phyloP scores from a whole-genome alignment of 139 green algal species.

The Tetradesmus lagerheimii region DNA sequence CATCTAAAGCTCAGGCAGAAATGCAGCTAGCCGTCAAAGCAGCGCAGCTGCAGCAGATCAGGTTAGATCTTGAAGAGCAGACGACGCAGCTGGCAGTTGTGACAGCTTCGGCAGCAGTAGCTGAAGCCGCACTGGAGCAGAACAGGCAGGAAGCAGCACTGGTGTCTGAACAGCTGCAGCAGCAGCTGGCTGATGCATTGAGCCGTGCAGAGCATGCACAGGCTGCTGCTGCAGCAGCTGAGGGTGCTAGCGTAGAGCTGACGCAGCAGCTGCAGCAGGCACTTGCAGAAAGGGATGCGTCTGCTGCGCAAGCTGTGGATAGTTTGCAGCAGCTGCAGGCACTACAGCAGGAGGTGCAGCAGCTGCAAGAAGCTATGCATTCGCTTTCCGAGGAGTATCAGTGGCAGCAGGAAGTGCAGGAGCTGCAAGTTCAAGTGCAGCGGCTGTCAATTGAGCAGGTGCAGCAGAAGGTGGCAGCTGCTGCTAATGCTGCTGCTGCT shows the following conservation, averaged over 20 bases:
- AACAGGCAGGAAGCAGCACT: not conserved
- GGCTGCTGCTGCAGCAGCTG: not conserved
- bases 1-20: not conserved
- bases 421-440: not conserved
- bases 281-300: not conserved
- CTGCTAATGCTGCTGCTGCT: not conserved
- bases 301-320: not conserved
- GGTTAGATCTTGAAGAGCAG: not conserved
- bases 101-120: conserved; percentile 3
- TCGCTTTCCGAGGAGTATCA: not conserved
- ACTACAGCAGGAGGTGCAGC: conserved; percentile 18
- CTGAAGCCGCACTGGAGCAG: not conserved
- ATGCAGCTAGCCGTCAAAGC: not conserved
- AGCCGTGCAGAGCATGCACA: not conserved
- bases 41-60: not conserved
- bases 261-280: conserved; percentile 22
- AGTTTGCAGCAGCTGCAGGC: not conserved
- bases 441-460: not conserved
- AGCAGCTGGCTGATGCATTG: not conserved
- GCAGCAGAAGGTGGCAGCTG: not conserved
- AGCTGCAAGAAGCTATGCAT: not conserved
- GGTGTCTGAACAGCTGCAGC: not conserved
- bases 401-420: conserved; percentile 18
- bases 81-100: not conserved
- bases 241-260: not conserved